phyloP scores from a whole-genome alignment of 805 yeast genomes.

The Pachysolen tannophilus region DNA sequence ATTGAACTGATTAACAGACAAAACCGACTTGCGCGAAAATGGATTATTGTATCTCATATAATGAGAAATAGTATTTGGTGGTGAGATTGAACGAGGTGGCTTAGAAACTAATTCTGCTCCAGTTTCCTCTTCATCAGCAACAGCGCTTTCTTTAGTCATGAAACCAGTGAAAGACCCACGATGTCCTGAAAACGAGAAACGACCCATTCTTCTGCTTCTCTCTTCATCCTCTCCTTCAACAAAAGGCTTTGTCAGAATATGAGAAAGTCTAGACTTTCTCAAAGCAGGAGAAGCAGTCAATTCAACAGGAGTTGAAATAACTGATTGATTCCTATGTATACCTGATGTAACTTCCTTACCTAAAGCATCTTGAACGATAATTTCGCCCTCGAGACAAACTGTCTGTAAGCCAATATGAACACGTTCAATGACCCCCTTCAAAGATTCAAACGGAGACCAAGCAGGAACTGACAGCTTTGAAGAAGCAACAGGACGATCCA shows the following conservation, averaged over 20 bases:
- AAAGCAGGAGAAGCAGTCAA: slow-evolving; percentile 25
- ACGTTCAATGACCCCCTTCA: slow-evolving; percentile 83
- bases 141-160: slow-evolving; percentile 24
- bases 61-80: slow-evolving; percentile 72
- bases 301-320: slow-evolving; percentile 20
- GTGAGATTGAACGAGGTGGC: slow-evolving; percentile 65
- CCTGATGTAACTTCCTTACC: slow-evolving; percentile 51
- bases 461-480: slow-evolving; percentile 28
- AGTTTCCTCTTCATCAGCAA: slow-evolving; percentile 35
- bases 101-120: slow-evolving; percentile 69
- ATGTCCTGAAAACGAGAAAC: slow-evolving; percentile 42
- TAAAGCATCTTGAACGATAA: slow-evolving; percentile 48
- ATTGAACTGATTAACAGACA: slow-evolving; percentile 81
- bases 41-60: slow-evolving; percentile 80
- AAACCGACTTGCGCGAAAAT: slow-evolving; percentile 79
- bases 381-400: slow-evolving; percentile 75
- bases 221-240: too few species aligned
- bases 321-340: slow-evolving; percentile 34
- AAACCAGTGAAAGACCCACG: slow-evolving; percentile 23
- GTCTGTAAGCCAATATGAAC: slow-evolving; percentile 74
- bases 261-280: slow-evolving; percentile 28
- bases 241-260: slow-evolving; percentile 21
- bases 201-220: slow-evolving; percentile 23
- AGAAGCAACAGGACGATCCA: slow-evolving; percentile 56
- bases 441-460: slow-evolving; percentile 51